Conservation (phyloP, 495 filamentous ascomycete genomes). For the Daldinia concentrica region DNA sequence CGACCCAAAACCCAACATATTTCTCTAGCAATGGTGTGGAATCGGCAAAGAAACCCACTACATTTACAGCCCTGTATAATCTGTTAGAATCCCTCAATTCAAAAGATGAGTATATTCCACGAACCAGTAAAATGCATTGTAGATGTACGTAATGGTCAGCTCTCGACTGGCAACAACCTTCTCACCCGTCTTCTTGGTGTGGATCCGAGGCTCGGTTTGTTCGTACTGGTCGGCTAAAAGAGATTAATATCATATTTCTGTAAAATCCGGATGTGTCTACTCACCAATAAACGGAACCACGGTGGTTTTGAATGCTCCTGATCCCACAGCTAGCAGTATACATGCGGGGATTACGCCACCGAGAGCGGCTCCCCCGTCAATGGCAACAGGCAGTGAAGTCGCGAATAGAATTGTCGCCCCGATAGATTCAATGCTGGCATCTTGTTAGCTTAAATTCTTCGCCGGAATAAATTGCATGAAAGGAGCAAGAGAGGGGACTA, state of each 20-base stretch:
- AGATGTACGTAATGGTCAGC: slow-evolving; percentile 28
- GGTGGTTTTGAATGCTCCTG: slow-evolving; percentile 17
- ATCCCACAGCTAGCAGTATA: slow-evolving; percentile 24
- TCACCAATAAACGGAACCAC: slow-evolving; percentile 31
- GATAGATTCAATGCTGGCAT: slow-evolving; percentile 21
- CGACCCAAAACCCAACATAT: slow-evolving; percentile 34
- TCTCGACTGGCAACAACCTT: slow-evolving; percentile 10
- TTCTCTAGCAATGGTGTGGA: slow-evolving; percentile 39
- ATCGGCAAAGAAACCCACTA: slow-evolving; percentile 17
- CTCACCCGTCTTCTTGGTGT: slow-evolving; percentile 22
- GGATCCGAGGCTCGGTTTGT: slow-evolving; percentile 10
- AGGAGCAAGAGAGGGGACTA: not conserved
- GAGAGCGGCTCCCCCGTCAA: slow-evolving; percentile 14
- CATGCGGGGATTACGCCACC: slow-evolving; percentile 18
- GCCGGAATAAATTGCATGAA: not conserved
- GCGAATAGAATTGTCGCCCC: slow-evolving; percentile 26
- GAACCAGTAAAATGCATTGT: slow-evolving; percentile 29
- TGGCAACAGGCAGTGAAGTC: slow-evolving; percentile 22
- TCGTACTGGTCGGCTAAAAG: slow-evolving; percentile 24
- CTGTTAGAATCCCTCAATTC: not conserved
- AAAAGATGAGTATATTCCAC: not conserved
- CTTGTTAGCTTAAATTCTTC: not conserved
- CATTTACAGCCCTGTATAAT: slow-evolving; percentile 15
- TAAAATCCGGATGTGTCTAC: not conserved
- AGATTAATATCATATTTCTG: not conserved